These are phyloP conservation scores for Aspergillus candidus DNA, from an alignment of 2,329 filamentous ascomycete species.

Conservation along the genomic window DNA sequence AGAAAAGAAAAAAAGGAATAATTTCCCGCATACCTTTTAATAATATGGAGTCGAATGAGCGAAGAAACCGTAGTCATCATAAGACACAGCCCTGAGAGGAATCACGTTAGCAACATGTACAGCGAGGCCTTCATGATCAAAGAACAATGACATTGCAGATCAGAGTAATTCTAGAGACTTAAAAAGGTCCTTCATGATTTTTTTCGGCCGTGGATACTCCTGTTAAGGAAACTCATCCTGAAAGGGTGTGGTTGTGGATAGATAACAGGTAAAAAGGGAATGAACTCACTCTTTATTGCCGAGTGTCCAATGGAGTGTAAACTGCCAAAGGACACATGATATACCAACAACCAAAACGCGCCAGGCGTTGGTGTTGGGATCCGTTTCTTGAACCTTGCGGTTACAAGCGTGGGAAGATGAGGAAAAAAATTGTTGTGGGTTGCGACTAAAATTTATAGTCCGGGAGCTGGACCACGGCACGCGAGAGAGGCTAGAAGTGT, in stretches of 20 bases:
- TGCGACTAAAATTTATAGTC: conserved; percentile 14
- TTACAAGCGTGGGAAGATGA: conserved; percentile 13
- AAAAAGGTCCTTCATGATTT: conserved; percentile 47
- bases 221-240: conserved; percentile 41
- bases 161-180: conserved; percentile 53
- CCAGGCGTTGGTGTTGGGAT: neutral
- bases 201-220: conserved; percentile 57
- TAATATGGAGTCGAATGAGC: conserved; percentile 2
- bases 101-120: conserved; percentile 5
- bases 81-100: neutral
- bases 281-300: neutral
- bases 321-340: neutral
- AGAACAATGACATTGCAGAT: conserved; percentile 21
- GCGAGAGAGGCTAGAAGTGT: conserved; percentile 6
- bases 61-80: neutral
- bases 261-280: neutral
- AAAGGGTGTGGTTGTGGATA: neutral
- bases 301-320: too few relatives aligned
- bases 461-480: conserved; percentile 11
- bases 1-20: conserved; percentile 7
- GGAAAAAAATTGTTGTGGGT: conserved; percentile 19
- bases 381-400: conserved; percentile 5
- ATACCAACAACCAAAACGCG: neutral
- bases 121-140: conserved; percentile 2
- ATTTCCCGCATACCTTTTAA: conserved; percentile 40